Evolutionary conservation across 75 land plant genomes (phyloP).

Genomic region (Gnetum montanum): DNA sequence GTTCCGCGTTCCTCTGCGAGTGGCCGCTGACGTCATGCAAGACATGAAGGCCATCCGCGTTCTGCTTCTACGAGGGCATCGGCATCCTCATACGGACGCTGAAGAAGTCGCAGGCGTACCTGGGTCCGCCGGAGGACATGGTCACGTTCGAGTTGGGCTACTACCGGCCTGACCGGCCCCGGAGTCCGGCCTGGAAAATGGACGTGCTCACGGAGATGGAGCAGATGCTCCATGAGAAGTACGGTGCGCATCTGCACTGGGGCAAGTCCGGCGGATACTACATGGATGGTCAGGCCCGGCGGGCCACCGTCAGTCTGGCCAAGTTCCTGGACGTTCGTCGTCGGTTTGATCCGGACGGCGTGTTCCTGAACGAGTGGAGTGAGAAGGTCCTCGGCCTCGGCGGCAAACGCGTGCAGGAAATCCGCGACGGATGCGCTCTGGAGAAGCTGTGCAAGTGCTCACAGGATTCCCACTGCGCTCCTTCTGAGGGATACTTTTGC

Average conservation of each 20-base stretch:
- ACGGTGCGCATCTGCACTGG: constrained; percentile 22
- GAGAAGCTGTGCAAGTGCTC: constrained; percentile 23
- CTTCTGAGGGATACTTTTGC: constrained; percentile 12
- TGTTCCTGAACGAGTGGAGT: constrained; percentile 25
- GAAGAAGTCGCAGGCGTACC: constrained; percentile 3
- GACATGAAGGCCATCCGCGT: constrained; percentile 16
- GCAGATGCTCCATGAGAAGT: constrained; percentile 20
- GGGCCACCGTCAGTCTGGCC: neutral
- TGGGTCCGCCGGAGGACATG: constrained; percentile 12
- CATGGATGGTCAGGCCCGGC: constrained; percentile 2
- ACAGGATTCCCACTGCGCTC: constrained; percentile 19
- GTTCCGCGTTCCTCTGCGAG: constrained; percentile 5
- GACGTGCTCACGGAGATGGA: constrained; percentile 28
- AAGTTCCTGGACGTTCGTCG: constrained; percentile 12
- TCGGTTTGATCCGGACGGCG: constrained; percentile 19
- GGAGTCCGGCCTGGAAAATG: constrained; percentile 5
- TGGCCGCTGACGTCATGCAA: constrained; percentile 5
- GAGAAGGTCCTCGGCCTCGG: constrained; percentile 13
- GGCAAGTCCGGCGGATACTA: constrained; percentile 18
- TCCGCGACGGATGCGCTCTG: constrained; percentile 14
- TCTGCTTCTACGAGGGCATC: neutral
- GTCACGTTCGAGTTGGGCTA: constrained; percentile 14
- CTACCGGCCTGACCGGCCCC: constrained; percentile 5
- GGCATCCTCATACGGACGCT: constrained; percentile 2
- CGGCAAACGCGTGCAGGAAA: neutral